These are phyloP conservation scores for Albizia julibrissin DNA, from an alignment of 306 rosid genomes.

Conservation along the genomic window DNA sequence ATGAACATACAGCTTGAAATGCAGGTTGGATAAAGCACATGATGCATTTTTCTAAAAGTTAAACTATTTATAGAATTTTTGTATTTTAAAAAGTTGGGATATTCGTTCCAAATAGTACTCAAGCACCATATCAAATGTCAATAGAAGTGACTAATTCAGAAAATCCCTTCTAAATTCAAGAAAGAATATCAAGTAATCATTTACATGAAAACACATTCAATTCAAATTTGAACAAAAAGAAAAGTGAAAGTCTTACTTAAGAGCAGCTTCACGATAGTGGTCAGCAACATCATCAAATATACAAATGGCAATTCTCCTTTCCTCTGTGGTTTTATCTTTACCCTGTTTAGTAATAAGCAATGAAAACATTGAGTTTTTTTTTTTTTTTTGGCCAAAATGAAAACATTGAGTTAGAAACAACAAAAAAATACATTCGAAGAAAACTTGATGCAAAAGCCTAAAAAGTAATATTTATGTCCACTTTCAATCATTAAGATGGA, in stretches of 20 bases:
- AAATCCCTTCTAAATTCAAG: conserved; percentile 2
- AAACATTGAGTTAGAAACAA: neutral
- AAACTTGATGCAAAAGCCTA: conserved; percentile 27
- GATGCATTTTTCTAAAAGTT: too few species aligned
- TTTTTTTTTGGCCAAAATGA: too few species aligned
- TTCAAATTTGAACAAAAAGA: conserved; percentile 17
- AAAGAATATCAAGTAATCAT: neutral
- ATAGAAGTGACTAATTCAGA: conserved; percentile 19
- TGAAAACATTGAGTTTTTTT: neutral
- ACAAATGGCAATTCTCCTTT: conserved; percentile 94
- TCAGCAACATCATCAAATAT: conserved; percentile 96
- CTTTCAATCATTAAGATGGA: neutral
- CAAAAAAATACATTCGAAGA: neutral
- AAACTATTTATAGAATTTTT: too few species aligned
- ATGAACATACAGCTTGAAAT: too few species aligned
- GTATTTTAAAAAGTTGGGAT: too few species aligned
- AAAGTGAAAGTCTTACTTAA: conserved; percentile 56
- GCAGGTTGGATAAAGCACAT: too few species aligned
- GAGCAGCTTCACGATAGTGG: conserved; percentile 91
- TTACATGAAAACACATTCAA: neutral
- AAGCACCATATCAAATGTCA: too few species aligned
- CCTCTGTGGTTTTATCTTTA: conserved; percentile 89
- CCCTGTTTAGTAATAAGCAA: conserved; percentile 56
- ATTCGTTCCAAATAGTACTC: too few species aligned
- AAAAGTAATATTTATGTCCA: neutral